A percentile compares a stretch with the other conserved stretches of the same genome.
Evolutionary conservation across 164 flowering plant species (phyloP).

Genomic region (Aristolochia contorta): DNA sequence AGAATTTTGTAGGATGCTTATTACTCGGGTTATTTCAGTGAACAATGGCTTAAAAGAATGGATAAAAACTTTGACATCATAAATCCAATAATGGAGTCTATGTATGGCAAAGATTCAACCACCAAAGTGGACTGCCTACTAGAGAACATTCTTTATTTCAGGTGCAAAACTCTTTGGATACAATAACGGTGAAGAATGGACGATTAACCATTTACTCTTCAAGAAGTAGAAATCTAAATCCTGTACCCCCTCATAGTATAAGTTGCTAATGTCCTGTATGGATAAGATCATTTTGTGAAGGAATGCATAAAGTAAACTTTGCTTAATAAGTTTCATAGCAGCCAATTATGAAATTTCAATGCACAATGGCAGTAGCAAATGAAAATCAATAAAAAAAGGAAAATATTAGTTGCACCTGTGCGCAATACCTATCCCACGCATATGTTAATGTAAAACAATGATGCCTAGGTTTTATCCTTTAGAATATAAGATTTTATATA

Average conservation of each 20-base stretch:
- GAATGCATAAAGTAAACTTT: no score
- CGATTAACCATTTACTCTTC: slow-evolving; percentile 11
- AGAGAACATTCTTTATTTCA: slow-evolving; percentile 16
- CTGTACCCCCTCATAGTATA: neutral
- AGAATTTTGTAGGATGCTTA: neutral
- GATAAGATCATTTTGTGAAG: neutral
- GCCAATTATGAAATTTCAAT: no score
- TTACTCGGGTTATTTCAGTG: slow-evolving; percentile 8
- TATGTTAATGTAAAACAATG: no score
- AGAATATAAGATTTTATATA: no score
- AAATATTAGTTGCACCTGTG: no score
- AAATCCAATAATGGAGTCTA: slow-evolving; percentile 7
- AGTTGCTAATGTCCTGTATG: no score
- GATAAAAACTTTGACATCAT: slow-evolving; percentile 6
- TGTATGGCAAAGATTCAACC: slow-evolving; percentile 9
- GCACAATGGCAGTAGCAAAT: no score
- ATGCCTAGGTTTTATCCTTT: no score
- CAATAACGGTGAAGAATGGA: slow-evolving; percentile 20
- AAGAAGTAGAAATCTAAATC: neutral
- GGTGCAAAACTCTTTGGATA: slow-evolving; percentile 11
- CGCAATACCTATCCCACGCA: no score
- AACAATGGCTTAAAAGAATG: slow-evolving; percentile 16
- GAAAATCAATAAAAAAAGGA: no score
- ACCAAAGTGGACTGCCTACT: slow-evolving; percentile 13
- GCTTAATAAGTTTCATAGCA: no score